phyloP scores from a whole-genome alignment of 306 rosid species.

The Fragaria iinumae region DNA sequence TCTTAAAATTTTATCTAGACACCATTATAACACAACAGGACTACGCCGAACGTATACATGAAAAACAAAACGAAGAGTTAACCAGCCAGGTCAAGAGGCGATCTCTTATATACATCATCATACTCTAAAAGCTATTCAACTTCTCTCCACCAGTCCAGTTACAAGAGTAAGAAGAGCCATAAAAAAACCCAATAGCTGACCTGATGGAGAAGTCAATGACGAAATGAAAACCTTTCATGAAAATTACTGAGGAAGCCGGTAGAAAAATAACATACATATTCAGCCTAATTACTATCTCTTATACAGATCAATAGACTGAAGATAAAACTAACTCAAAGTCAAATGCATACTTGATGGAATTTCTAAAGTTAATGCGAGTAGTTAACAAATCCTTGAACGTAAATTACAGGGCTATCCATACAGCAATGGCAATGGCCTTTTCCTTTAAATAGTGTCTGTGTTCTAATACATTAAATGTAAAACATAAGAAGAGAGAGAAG shows the following conservation, averaged over 20 bases:
- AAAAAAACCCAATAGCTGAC: not conserved
- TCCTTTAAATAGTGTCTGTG: no score
- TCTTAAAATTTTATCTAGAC: not conserved
- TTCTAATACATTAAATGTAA: not conserved
- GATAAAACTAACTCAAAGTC: not conserved
- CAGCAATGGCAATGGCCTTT: not conserved
- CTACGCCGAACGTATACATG: not conserved
- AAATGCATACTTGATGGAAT: not conserved
- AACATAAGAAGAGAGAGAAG: not conserved
- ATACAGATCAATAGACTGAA: not conserved
- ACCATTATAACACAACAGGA: not conserved
- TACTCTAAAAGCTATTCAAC: not conserved
- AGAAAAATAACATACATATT: not conserved
- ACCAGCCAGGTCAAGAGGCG: not conserved
- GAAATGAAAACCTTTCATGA: not conserved
- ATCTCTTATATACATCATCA: not conserved
- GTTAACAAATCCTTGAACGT: not conserved
- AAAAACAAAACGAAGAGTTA: not conserved
- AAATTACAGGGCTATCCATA: not conserved
- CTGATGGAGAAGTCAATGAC: not conserved
- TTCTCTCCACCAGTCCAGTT: not conserved
- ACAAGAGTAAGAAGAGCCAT: not conserved
- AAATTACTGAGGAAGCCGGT: not conserved
- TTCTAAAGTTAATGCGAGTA: not conserved
- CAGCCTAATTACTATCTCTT: not conserved